Base-by-base conservation (phyloP, 345 rosid species). In the Melaleuca alternifolia region DNA sequence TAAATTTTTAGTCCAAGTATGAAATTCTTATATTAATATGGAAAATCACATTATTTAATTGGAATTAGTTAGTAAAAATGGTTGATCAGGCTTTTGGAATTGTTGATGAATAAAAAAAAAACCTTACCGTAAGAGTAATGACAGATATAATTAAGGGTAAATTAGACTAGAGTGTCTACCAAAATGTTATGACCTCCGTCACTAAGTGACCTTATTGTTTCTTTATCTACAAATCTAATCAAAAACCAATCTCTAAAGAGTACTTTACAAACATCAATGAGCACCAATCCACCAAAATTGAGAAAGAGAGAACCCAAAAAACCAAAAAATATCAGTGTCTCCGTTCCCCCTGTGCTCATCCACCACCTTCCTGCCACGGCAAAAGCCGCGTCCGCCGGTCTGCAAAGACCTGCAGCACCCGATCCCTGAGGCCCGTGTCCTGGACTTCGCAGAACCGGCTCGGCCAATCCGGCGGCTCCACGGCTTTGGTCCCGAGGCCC, bases 391-490 rank as follows among this genome's bases (percentile, higher is more conserved):
- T 93, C 51, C 52, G 11, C 7, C 87, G 92, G 59, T 94, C 57
- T 5, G 53, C 86, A 33, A 92, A 94, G 15, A 30, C 89, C 18
- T 85, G 85, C 89, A 95, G 71, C 28, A 94, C 95, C 87, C 62
- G 87, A 71, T 95, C 93, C 89, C 91, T 96, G 16, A 97, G 92
- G 54, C 95, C 96, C 1, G 93, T 92, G 84, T 96, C 99, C 9
- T 37, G 85, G 11, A 97, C 93, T 87, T 97, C 97, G 85, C 99
- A 97, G 88, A 97, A 97, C 82, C 95, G 89, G 44, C 85, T 88
- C 0, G 95, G 30, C 98, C 99, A 97, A 89, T 97, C 96, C 0
- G 89, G 88, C 26, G 99, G 99, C 85, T 97, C 98, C 5, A 95
- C 91, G 2, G 96, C 93, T 61, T 88, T 87, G 30, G 97, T 95